Evolutionary conservation across 2,329 filamentous ascomycete genomes (phyloP), one percentile per base, ranked within the genome.

Genomic region (Malbranchea cinnamomea): DNA sequence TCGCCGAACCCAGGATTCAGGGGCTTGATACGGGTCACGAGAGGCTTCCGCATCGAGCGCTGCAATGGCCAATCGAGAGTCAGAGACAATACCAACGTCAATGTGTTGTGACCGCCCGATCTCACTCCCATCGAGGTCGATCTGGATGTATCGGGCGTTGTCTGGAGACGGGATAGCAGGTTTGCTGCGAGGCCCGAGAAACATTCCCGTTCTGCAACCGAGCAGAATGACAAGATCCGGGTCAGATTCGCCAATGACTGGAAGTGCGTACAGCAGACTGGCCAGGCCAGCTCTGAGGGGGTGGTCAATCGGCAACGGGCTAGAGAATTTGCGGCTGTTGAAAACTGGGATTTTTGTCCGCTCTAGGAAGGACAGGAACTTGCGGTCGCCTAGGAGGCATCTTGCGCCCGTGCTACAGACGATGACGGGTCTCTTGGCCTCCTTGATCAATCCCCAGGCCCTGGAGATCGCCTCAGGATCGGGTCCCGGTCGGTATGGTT

Each of bases 141-240:
- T 17, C 18, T 19, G 26, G 13, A 28, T 28, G 14, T 17, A 7
- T 28, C 20, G 14, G 14, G 14, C 7, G 20, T 28, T 28, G 20
- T 10, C 20, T 22, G n/a, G n/a, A n/a, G n/a, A n/a, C n/a, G n/a
- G n/a, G n/a, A n/a, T n/a, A n/a, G n/a, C n/a, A n/a, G n/a, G n/a
- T n/a, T n/a, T n/a, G n/a, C n/a, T n/a, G n/a, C n/a, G n/a, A n/a
- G n/a, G n/a, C n/a, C 48, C 57, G 1, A 60, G 48, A 14, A 54
- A 47, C 41, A 60, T 56, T 13, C 57, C 57, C 4, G 56, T 59
- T 12, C 57, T 48, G 2, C 53, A 50, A 4, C 56, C 58, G 1
- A 62, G 43, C 0, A 63, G 44, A 3, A 63, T 29, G 4, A 62
- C 37, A 2, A 62, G 45, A 34, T 63, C 60, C 5, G 59, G 55